Conservation (phyloP, 148 eudicot genomes). For the Oxyria digyna region DNA sequence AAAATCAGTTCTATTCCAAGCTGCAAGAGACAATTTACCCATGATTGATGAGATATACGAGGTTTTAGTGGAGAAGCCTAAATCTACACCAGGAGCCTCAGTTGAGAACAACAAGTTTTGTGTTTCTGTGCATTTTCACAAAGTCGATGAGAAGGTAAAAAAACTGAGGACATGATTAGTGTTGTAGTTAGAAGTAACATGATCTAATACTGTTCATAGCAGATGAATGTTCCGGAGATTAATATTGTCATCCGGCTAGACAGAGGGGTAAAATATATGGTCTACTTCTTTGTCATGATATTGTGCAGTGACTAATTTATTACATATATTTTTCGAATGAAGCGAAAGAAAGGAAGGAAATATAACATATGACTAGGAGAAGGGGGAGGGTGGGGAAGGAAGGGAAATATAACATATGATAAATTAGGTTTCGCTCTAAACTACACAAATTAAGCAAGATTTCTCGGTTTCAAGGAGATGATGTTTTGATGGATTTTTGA, state of each 20-base stretch:
- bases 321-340: not conserved
- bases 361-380: not conserved
- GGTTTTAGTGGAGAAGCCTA: constrained; percentile 40
- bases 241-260: constrained; percentile 78
- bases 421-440: not conserved
- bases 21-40: constrained; percentile 63
- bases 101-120: constrained; percentile 93
- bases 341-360: not conserved
- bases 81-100: constrained; percentile 49
- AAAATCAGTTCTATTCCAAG: constrained; percentile 55
- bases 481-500: not conserved
- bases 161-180: not conserved
- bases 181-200: not conserved
- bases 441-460: too few species aligned
- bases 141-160: constrained; percentile 90
- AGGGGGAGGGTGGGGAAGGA: not conserved
- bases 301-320: not conserved
- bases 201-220: constrained; percentile 4
- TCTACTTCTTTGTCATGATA: not conserved
- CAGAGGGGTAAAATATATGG: constrained; percentile 57
- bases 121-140: constrained; percentile 73
- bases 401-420: not conserved
- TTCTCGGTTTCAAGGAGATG: too few species aligned
- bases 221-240: constrained; percentile 83
- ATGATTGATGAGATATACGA: constrained; percentile 59